phyloP scores from a whole-genome alignment of 148 eudicot genomes.

The Chenopodium berlandieri region DNA sequence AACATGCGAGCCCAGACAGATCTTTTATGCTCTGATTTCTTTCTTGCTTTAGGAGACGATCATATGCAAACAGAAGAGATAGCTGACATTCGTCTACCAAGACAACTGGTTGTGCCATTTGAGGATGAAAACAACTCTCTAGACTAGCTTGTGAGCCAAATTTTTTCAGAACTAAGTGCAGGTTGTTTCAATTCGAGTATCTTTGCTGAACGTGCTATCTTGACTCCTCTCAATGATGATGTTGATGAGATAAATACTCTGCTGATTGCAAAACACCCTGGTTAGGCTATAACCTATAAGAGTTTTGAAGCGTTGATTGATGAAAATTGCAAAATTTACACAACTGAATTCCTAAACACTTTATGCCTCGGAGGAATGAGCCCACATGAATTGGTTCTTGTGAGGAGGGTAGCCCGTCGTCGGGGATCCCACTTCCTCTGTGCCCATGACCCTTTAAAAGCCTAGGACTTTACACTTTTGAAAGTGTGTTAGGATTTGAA shows the following conservation, averaged over 20 bases:
- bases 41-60: neutral
- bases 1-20: slow-evolving; percentile 5
- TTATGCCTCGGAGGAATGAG: neutral
- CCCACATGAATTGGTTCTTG: neutral
- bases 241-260: too few species aligned
- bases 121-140: too few species aligned
- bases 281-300: neutral
- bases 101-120: too few species aligned
- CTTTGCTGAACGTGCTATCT: neutral
- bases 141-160: neutral
- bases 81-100: neutral
- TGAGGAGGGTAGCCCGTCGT: too few species aligned
- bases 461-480: too few species aligned
- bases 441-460: too few species aligned
- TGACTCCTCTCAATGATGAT: too few species aligned
- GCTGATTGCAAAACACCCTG: neutral
- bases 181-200: neutral
- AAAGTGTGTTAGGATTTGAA: too few species aligned
- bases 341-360: neutral
- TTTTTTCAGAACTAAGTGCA: neutral
- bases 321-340: neutral
- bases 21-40: neutral
- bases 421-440: too few species aligned
- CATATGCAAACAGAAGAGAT: neutral
- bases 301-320: neutral